Evolutionary conservation across 805 yeast species (phyloP), one percentile per base, ranked within the genome.

Genomic region (Priceomyces melissophilus): DNA sequence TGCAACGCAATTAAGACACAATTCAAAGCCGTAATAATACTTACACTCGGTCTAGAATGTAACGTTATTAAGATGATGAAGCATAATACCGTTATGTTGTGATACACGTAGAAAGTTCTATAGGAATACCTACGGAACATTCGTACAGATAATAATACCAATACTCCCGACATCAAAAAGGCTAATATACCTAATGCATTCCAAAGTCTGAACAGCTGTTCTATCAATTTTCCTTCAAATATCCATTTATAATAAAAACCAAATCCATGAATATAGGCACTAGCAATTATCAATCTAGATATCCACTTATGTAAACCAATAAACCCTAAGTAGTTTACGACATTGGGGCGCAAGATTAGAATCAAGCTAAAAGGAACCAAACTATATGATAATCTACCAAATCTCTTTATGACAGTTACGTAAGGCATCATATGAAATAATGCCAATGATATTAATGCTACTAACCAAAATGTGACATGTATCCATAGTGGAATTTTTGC

Each of bases 31-130:
- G 60, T 43, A 8, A 50, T 30, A 6, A 15, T 7, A 3, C 39
- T 50, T 1, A 83, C 85, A 1, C 82, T 81, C 0, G 91, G 91
- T 45, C 91, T 72, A 1, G 93, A 86, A 60, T 85, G 95, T 38
- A 75, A 63, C 1, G 71, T 67, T 4, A 78, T 68, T 16, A 78
- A 48, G 1, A 68, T 48, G 3, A 81, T 58, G 40, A 75, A 67
- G 1, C 62, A 25, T 60, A 77, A 63, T 7, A 78, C 69, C 2
- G 78, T 65, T 3, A 76, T 28, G 39, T 79, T 74, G 56, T 85
- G 95, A 13, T 71, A 46, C 2, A 77, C 36, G 54, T 81, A 84
- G 52, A 86, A 85, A 0, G 62, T 44, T 13, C 60, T 60, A 56
- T 85, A 86, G 40, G 62, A 55, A 16, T 58, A 54, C 38, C 75